These are phyloP conservation scores for Mrakiaceae sp. DNA, from an alignment of 1,284 basidiomycete species.

Conservation along the genomic window DNA sequence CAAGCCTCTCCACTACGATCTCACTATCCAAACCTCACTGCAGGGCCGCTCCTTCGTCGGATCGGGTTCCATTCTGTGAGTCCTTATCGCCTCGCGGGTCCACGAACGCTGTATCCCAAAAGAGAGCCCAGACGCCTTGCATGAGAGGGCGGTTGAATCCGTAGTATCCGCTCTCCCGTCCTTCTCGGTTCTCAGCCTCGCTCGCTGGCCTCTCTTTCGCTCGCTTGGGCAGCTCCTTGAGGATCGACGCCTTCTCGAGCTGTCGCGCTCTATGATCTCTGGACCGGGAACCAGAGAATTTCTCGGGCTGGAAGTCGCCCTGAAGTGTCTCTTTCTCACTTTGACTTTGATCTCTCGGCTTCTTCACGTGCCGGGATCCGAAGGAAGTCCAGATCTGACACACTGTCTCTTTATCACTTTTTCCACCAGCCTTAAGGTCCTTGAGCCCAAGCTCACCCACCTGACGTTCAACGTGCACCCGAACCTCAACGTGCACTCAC, in stretches of 20 bases:
- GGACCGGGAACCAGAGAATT: no score
- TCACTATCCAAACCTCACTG: constrained; percentile 74
- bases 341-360: no score
- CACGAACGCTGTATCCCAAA: no score
- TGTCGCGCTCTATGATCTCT: no score
- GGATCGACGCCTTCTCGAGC: neutral
- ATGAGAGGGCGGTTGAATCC: no score
- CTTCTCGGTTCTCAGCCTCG: no score
- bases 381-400: neutral
- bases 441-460: constrained; percentile 32
- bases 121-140: no score
- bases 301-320: no score
- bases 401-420: neutral
- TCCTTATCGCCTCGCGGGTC: neutral
- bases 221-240: neutral
- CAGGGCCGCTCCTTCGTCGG: constrained; percentile 63
- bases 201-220: neutral
- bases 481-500: constrained; percentile 55
- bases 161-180: no score
- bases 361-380: no score
- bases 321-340: neutral
- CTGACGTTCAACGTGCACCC: constrained; percentile 60
- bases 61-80: constrained; percentile 57
- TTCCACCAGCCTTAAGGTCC: constrained; percentile 51
- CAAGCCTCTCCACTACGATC: constrained; percentile 66